These are phyloP conservation scores for Tulasnella sp. DNA, from an alignment of 768 basidiomycete genomes.

Conservation along the genomic window DNA sequence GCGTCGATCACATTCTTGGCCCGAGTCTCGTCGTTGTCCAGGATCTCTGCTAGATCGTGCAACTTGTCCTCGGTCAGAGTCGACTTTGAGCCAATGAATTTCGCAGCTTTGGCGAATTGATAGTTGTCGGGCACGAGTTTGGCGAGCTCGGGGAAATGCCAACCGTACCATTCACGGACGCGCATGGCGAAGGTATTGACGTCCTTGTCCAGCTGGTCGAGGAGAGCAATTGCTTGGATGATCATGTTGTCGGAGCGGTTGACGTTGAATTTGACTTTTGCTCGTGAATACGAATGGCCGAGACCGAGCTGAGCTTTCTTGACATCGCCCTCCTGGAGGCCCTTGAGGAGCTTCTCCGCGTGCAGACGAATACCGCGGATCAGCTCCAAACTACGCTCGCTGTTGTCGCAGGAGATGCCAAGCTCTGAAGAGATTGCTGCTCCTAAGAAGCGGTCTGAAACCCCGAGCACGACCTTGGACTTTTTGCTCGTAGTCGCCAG, in stretches of 20 bases:
- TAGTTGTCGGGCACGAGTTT: constrained; percentile 89
- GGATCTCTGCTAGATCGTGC: constrained; percentile 59
- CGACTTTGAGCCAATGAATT: constrained; percentile 86
- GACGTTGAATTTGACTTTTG: constrained; percentile 96
- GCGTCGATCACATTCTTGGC: constrained; percentile 95
- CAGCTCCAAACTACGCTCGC: constrained; percentile 70
- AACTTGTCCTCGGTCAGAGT: constrained; percentile 66
- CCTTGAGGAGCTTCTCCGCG: constrained; percentile 79
- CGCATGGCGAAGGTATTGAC: constrained; percentile 99
- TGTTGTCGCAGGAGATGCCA: constrained; percentile 65
- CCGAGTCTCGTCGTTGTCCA: constrained; percentile 73
- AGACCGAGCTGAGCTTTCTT: constrained; percentile 90
- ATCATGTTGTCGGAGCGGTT: constrained; percentile 99
- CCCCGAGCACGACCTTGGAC: constrained; percentile 56
- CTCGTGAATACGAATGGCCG: constrained; percentile 94
- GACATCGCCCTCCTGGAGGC: constrained; percentile 78
- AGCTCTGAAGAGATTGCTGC: constrained; percentile 64
- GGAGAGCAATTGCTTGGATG: constrained; percentile 95
- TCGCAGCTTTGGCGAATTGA: constrained; percentile 76
- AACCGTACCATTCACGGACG: constrained; percentile 97
- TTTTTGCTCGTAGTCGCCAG: constrained; percentile 66
- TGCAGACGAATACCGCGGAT: constrained; percentile 89
- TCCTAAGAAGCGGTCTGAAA: constrained; percentile 64
- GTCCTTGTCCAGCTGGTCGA: constrained; percentile 98
- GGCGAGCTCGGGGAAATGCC: constrained; percentile 96